phyloP scores from a whole-genome alignment of 2,329 filamentous ascomycete genomes.

The Ophiostoma angusticollis region DNA sequence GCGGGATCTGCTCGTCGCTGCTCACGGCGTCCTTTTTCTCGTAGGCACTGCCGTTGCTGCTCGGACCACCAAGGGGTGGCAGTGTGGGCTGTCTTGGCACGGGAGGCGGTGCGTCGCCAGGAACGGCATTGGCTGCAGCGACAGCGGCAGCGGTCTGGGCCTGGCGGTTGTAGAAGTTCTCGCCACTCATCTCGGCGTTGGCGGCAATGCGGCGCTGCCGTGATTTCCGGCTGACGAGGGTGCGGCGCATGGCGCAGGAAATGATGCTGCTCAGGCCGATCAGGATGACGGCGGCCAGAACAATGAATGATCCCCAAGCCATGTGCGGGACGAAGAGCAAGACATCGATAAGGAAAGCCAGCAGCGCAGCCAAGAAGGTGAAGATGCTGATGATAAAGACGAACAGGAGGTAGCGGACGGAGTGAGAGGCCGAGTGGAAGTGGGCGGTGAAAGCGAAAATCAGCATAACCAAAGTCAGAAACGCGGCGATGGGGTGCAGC shows the following conservation, averaged over 20 bases:
- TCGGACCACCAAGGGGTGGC: conserved; percentile 42
- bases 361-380: conserved; percentile 63
- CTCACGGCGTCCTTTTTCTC: conserved; percentile 50
- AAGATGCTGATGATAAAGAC: conserved; percentile 79
- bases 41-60: conserved; percentile 42
- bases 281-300: conserved; percentile 76
- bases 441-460: conserved; percentile 69
- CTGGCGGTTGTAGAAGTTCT: conserved; percentile 74
- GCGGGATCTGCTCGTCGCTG: conserved; percentile 58
- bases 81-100: conserved; percentile 38
- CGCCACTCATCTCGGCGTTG: conserved; percentile 94
- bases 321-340: conserved; percentile 89
- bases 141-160: conserved; percentile 31
- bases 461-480: conserved; percentile 76
- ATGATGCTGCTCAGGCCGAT: conserved; percentile 72
- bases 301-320: conserved; percentile 88
- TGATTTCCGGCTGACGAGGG: conserved; percentile 83
- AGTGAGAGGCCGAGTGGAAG: conserved; percentile 78
- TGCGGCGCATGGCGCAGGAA: conserved; percentile 88
- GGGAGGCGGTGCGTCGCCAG: background rate
- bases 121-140: conserved; percentile 24
- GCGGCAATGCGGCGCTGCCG: conserved; percentile 81
- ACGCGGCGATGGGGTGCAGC: conserved; percentile 79
- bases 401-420: conserved; percentile 71
- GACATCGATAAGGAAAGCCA: conserved; percentile 88